Percentiles rank a stretch among this genome's conserved stretches.
These are phyloP conservation scores for Dictyostelium capitatum DNA, from an alignment of 78 protist species.

Conservation along the genomic window DNA sequence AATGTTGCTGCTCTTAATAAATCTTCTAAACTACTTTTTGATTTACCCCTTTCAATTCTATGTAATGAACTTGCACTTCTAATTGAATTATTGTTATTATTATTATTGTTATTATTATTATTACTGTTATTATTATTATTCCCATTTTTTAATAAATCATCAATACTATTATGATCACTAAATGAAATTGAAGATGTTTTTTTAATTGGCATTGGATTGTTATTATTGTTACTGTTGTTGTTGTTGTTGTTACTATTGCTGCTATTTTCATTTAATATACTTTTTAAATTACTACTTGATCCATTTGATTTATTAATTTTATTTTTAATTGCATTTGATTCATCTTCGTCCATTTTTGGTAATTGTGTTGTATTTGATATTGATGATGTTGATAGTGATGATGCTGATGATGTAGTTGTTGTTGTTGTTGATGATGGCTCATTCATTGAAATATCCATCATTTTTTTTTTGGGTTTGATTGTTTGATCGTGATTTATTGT, in stretches of 20 bases:
- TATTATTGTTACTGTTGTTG: neutral
- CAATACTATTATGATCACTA: conserved; percentile 40
- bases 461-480: neutral
- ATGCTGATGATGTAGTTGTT: neutral
- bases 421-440: neutral
- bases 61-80: conserved; percentile 18
- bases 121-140: neutral
- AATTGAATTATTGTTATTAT: neutral
- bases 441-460: conserved; percentile 31
- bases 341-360: neutral
- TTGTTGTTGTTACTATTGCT: neutral
- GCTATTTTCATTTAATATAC: conserved; percentile 40
- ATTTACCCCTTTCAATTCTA: conserved; percentile 58
- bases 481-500: neutral
- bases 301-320: conserved; percentile 10
- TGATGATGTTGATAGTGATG: conserved; percentile 4
- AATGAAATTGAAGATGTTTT: conserved; percentile 6
- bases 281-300: conserved; percentile 50
- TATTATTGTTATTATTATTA: neutral
- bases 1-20: conserved; percentile 2
- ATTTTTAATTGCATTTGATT: neutral
- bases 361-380: neutral
- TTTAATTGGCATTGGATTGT: conserved; percentile 1
- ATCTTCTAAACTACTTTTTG: conserved; percentile 40
- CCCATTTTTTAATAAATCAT: conserved; percentile 12